Conservation (phyloP, 1,284 basidiomycete species). For the Boletellus deceptivus region DNA sequence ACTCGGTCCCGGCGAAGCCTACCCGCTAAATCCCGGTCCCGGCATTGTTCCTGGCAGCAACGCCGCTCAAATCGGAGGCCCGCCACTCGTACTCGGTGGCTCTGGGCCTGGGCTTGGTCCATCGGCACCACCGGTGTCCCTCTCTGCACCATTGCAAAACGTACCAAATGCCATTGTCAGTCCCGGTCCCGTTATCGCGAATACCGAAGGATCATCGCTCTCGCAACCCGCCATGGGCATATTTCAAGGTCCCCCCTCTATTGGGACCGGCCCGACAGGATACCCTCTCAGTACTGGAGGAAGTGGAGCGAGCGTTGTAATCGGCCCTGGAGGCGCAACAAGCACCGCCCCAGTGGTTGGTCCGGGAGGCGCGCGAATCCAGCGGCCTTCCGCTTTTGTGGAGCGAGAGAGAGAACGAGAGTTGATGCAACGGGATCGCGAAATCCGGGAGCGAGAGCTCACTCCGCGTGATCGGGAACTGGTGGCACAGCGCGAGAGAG, state of each 20-base stretch:
- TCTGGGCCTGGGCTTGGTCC: slow-evolving; percentile 13
- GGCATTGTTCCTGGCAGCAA: slow-evolving; percentile 11
- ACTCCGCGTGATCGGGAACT: slow-evolving; percentile 24
- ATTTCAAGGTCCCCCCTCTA: slow-evolving; percentile 27
- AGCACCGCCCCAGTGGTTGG: slow-evolving; percentile 15
- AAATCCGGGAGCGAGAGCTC: slow-evolving; percentile 24
- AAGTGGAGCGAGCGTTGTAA: slow-evolving; percentile 24
- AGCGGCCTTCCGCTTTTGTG: slow-evolving; percentile 26
- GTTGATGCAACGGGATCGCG: slow-evolving; percentile 23
- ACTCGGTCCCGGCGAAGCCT: slow-evolving; percentile 17
- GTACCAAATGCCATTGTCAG: slow-evolving; percentile 8
- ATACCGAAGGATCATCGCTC: slow-evolving; percentile 19
- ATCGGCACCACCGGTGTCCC: slow-evolving; percentile 4
- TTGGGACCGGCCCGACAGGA: slow-evolving; percentile 17
- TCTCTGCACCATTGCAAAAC: slow-evolving; percentile 14
- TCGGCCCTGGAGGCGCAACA: slow-evolving; percentile 25
- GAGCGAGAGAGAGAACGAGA: slow-evolving; percentile 28
- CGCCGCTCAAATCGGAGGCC: slow-evolving; percentile 10
- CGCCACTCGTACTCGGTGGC: slow-evolving; percentile 7
- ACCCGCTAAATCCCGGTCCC: slow-evolving; percentile 16
- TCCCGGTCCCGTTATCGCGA: slow-evolving; percentile 11
- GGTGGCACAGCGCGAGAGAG: slow-evolving; percentile 22
- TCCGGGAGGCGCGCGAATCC: slow-evolving; percentile 22
- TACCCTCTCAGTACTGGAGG: slow-evolving; percentile 25
- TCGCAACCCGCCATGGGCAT: slow-evolving; percentile 33